Evolutionary conservation across 768 basidiomycete species (phyloP), one percentile per base, ranked within the genome.

Genomic region (Fomitopsis pulvina): DNA sequence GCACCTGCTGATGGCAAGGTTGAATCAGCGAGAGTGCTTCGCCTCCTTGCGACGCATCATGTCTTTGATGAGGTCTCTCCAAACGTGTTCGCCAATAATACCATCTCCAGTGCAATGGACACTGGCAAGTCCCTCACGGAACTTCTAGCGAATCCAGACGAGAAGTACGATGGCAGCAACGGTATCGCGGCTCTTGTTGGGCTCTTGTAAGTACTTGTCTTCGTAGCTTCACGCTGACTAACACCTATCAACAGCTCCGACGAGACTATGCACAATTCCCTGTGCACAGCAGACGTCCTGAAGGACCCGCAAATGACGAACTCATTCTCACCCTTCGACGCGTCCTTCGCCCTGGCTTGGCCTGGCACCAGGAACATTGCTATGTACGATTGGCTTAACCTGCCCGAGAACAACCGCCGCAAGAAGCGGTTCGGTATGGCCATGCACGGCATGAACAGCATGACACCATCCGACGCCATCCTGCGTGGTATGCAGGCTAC

Each of bases 41-140:
- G 66, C 16, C 50, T 60, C 4, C 61, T 68, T 10, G 62, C 63
- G 2, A 53, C 63, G 0, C 47, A 62, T 34, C 57, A 66, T 51
- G 56, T 68, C 45, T 68, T 66, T 47, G 46, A 27, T 18, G 65
- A 68, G 38, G 42, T 58, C 20, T 37, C 54, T 3, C 59, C 58
- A 0, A 56, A 66, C 39, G 57, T 60, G 5, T 68, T 65, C 47
- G 55, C 63, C 0, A 57, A 62, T 52, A 68, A 65, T 38, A 54
- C 54, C 2, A 34, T 56, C 16, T 64, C 65, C 2, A 49, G 56
- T 7, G 29, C 53, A 9, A 45, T 68, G 20, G 65, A 66, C 42
- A 59, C 60, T 0, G 58, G 63, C 16, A 59, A 58, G 25, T 11
- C 59, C 0, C 42, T 61, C 21, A 43, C 52, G 8, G 58, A 62